A percentile compares a stretch with the other conserved stretches of the same genome.
These are phyloP conservation scores for Dalechampia spathulata DNA, from an alignment of 441 rosid genomes.

Conservation along the genomic window DNA sequence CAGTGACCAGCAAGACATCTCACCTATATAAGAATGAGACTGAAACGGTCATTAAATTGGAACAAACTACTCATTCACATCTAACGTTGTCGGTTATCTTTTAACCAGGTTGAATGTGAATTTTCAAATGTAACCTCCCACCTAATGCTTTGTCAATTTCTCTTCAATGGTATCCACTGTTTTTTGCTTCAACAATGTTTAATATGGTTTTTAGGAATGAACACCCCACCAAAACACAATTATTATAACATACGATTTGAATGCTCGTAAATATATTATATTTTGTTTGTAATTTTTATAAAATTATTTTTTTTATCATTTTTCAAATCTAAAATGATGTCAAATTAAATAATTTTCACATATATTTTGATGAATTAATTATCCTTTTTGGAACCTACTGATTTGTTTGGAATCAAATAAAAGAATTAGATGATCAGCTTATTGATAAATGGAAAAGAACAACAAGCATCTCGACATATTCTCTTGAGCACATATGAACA, in stretches of 20 bases:
- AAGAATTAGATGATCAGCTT: too few species aligned
- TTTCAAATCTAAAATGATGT: too few species aligned
- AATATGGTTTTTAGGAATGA: not conserved
- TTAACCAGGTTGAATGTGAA: conserved; percentile 17
- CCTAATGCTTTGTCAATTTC: conserved; percentile 18
- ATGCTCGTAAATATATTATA: not conserved
- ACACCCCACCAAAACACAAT: not conserved
- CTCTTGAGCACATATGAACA: too few species aligned
- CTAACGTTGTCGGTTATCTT: not conserved
- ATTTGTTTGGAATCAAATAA: too few species aligned
- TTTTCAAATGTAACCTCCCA: conserved; percentile 21
- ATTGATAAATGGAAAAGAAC: too few species aligned
- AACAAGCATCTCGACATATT: too few species aligned
- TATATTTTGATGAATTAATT: too few species aligned
- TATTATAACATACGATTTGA: not conserved
- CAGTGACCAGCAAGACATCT: too few species aligned
- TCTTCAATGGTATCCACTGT: not conserved
- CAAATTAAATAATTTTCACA: too few species aligned
- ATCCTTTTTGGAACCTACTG: too few species aligned
- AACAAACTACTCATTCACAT: not conserved
- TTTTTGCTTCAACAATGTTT: conserved; percentile 6
- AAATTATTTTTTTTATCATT: too few species aligned
- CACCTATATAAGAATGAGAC: too few species aligned
- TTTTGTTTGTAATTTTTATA: not conserved
- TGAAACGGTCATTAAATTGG: not conserved